phyloP scores from a whole-genome alignment of 1,139 yeast genomes.

The Diutina rugosa region DNA sequence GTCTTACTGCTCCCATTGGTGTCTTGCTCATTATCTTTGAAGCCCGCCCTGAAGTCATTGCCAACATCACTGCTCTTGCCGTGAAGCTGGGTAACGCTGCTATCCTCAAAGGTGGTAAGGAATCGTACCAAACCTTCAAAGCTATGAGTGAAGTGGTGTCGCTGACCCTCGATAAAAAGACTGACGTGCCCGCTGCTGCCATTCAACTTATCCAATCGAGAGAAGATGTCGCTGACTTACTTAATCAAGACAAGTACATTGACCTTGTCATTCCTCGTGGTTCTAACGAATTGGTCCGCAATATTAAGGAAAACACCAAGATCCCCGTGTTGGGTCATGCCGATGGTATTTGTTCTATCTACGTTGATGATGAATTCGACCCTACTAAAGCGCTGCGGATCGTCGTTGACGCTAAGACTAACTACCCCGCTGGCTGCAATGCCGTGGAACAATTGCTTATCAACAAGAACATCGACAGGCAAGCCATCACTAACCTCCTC shows the following conservation, averaged over 20 bases:
- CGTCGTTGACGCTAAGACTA: slow-evolving; percentile 78
- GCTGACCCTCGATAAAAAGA: slow-evolving; percentile 38
- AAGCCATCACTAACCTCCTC: slow-evolving; percentile 29
- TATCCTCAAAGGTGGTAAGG: slow-evolving; percentile 94
- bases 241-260: slow-evolving; percentile 77
- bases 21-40: slow-evolving; percentile 88
- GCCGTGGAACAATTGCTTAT: slow-evolving; percentile 83
- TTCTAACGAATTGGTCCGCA: slow-evolving; percentile 77
- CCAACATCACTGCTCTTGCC: slow-evolving; percentile 91
- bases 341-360: slow-evolving; percentile 90
- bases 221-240: slow-evolving; percentile 75
- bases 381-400: slow-evolving; percentile 62
- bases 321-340: slow-evolving; percentile 98
- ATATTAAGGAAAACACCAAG: slow-evolving; percentile 75
- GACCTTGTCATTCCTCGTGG: slow-evolving; percentile 97
- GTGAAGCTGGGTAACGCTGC: slow-evolving; percentile 95
- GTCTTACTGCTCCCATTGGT: slow-evolving; percentile 91
- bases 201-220: slow-evolving; percentile 82
- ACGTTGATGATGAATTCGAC: slow-evolving; percentile 67
- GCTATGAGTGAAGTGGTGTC: slow-evolving; percentile 68
- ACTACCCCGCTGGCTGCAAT: slow-evolving; percentile 97
- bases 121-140: slow-evolving; percentile 71
- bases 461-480: slow-evolving; percentile 35
- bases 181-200: slow-evolving; percentile 66
- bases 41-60: slow-evolving; percentile 96